Base-by-base conservation (phyloP, 2,329 filamentous ascomycete genomes). In the Gyromitra esculenta region DNA sequence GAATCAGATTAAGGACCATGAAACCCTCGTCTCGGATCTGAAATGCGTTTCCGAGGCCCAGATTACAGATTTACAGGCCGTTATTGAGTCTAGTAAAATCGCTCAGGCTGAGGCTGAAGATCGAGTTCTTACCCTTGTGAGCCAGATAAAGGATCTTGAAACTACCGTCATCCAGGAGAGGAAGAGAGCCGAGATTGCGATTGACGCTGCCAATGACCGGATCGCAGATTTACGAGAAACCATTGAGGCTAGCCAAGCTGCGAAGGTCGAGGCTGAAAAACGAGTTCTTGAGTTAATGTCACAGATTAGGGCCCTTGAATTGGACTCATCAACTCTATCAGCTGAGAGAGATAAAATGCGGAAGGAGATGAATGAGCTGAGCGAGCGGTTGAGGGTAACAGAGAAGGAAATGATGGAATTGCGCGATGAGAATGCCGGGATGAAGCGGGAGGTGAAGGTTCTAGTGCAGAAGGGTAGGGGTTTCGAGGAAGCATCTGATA, bases 381-480 rank as follows among this genome's bases (percentile, higher is more conserved):
- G 21, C 9, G 59, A 67, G 15, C 66, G 73, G 43, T 31, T 78
- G 41, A 37, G 56, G 21, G 50, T 21, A 4, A 48, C 78, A n/a
- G 43, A 69, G 39, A 43, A 45, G 11, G 66, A 75, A n/a, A 41
- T 75, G 45, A 59, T n/a, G 25, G 69, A 75, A 18, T 77, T 79
- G 56, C 63, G 60, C 2, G 52, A 56, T 9, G 63, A 77, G 31
- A 78, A 78, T 62, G 43, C 13, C 2, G 67, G 54, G 35, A 39
- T 78, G 25, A 65, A 25, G 54, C 48, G 64, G 41, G 73, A 77
- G 57, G 37, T 78, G 50, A 35, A 31, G 18, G n/a, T 25, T 35
- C 21, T 72, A 4, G 56, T 25, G n/a, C 54, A 65, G 62, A 68
- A 77, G 41, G 25, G 64, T 9, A 73, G 65, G 8, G 76, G 57